phyloP scores from a whole-genome alignment of 768 basidiomycete genomes.

The Suillus clintonianus region DNA sequence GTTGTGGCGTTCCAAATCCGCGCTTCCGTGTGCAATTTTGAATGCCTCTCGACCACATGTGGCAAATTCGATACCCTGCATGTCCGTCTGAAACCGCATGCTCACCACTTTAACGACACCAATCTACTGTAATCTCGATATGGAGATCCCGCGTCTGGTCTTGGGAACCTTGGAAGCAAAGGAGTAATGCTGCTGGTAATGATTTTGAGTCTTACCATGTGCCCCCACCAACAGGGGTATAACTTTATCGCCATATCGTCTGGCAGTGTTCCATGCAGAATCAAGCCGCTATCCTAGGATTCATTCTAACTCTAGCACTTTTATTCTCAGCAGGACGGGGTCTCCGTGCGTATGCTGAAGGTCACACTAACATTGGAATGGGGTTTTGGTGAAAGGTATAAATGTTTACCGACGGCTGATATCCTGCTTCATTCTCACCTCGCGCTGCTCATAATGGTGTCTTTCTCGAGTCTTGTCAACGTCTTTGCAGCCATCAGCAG shows the following conservation, averaged over 20 bases:
- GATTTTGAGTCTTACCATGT: neutral
- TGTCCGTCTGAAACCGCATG: neutral
- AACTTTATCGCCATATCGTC: neutral
- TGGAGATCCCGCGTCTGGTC: neutral
- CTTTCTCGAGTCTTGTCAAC: neutral
- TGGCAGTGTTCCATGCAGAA: neutral
- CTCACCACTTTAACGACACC: neutral
- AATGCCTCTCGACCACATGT: neutral
- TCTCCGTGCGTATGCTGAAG: neutral
- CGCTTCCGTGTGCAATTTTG: neutral
- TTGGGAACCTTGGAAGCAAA: neutral
- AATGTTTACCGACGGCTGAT: neutral
- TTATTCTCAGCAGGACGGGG: neutral
- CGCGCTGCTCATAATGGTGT: conserved; percentile 4
- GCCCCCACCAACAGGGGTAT: neutral
- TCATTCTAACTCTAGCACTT: neutral
- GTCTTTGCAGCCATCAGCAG: neutral
- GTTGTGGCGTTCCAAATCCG: neutral
- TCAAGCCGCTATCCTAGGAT: neutral
- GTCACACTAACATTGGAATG: neutral
- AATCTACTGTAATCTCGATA: neutral
- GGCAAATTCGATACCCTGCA: neutral
- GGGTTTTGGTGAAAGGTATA: neutral
- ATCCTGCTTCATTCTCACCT: neutral
- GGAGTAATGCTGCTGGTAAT: neutral